Base-by-base conservation (phyloP, 148 eudicot genomes). In the Vaccinium corymbosum region DNA sequence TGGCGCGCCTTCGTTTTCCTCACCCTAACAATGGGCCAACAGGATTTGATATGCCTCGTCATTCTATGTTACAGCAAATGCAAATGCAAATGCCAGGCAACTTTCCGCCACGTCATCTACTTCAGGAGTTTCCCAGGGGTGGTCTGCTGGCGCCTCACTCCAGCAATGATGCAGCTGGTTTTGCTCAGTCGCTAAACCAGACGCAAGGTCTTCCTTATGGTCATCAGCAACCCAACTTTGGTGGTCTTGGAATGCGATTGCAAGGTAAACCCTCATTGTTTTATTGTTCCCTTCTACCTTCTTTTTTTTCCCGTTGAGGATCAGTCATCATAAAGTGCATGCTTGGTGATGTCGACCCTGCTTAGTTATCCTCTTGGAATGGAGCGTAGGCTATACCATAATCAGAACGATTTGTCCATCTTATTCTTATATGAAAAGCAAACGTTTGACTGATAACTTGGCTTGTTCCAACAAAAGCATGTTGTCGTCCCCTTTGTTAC, bases 21-120 rank as follows among this genome's bases (percentile, higher is more conserved):
- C 94, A 91, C 83, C 90, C 91, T 1, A 88, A 85, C 82, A 80
- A 88, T 59, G 92, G 91, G 83, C 87, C 82, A 51, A 71, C 90
- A 7, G 89, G 90, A 82, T 92, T 90, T 81, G 98, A 97, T 90
- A 84, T 64, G 82, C 92, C 90, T 74, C 95, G 89, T 81, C 90
- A 88, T 83, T 88, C 92, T 76, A 86, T 90, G 80, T 76, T 93
- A 82, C 95, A 90, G 82, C 98, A 91, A 86, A 90, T 94, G 95
- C 92, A 88, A 81, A 89, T 91, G 89, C 93, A 89, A 82, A 89
- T 91, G 89, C 82, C 90, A 11, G 89, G 89, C 66, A 90, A 85
- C 84, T 88, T 85, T 76, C 92, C 92, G 68, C 94, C 92, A 38
- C 86, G 88, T 68, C 96, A 92, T 79, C 55, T 86, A 57, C 80